Percentiles rank a stretch among this genome's conserved stretches.
phyloP scores from a whole-genome alignment of 1,284 basidiomycete species.

The Moniliella sp. region DNA sequence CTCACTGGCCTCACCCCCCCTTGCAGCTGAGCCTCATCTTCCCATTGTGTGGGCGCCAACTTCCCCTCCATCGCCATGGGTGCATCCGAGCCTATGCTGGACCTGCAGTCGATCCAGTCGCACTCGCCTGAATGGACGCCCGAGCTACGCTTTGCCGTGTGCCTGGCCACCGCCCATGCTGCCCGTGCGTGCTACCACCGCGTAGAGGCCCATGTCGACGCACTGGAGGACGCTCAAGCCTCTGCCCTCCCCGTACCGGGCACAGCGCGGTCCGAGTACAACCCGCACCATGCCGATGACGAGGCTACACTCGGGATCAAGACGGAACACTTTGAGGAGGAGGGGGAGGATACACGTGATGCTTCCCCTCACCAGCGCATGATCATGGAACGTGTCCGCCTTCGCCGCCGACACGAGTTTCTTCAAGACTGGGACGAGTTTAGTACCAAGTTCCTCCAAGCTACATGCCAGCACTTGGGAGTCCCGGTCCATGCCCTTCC shows the following conservation, averaged over 20 bases:
- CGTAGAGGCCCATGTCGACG: conserved; percentile 3
- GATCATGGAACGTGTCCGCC: too few species aligned
- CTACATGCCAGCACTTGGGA: conserved; percentile 25
- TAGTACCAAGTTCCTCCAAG: conserved; percentile 15
- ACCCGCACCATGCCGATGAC: too few species aligned
- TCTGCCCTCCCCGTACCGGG: not conserved
- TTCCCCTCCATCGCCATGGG: too few species aligned
- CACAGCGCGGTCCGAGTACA: too few species aligned
- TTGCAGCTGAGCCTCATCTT: too few species aligned
- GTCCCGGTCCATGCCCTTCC: conserved; percentile 10
- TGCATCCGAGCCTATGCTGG: conserved; percentile 7
- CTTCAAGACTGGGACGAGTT: conserved; percentile 15
- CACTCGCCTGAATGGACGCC: conserved; percentile 19
- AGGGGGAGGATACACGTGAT: conserved; percentile 6
- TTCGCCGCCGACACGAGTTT: not conserved
- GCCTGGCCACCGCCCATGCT: conserved; percentile 21
- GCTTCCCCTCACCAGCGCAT: too few species aligned
- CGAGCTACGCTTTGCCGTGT: conserved; percentile 12
- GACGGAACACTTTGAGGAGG: conserved; percentile 1
- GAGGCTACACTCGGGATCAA: too few species aligned
- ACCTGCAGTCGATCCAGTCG: conserved; percentile 14
- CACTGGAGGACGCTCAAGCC: not conserved
- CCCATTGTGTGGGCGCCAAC: too few species aligned
- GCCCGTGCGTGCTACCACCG: conserved; percentile 8
- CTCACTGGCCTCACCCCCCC: too few species aligned